A percentile compares a stretch with the other conserved stretches of the same genome.
phyloP scores from a whole-genome alignment of 75 land plant genomes.

The Sequoia sempervirens region DNA sequence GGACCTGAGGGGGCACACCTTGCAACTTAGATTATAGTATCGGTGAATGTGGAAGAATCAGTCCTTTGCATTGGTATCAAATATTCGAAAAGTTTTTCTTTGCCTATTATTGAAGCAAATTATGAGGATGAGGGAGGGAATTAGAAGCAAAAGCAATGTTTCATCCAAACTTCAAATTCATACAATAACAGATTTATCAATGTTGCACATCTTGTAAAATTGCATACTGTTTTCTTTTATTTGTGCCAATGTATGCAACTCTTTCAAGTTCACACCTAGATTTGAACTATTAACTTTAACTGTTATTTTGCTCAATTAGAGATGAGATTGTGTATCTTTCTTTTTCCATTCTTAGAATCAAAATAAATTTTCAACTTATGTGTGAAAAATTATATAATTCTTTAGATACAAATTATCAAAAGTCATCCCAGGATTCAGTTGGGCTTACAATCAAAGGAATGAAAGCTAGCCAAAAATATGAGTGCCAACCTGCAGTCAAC shows the following conservation, averaged over 20 bases:
- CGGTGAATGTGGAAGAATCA: not conserved
- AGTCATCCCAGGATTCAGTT: not conserved
- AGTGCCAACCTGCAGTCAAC: conserved; percentile 76
- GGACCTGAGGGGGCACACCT: no score
- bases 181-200: not conserved
- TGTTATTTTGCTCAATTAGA: not conserved
- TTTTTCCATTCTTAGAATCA: not conserved
- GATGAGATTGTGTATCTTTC: not conserved
- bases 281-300: not conserved
- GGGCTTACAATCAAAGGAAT: conserved; percentile 70
- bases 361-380: not conserved
- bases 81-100: not conserved
- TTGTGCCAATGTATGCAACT: not conserved
- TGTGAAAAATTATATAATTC: not conserved
- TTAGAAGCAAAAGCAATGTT: not conserved
- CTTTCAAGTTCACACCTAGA: not conserved
- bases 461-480: conserved; percentile 87
- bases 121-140: not conserved
- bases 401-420: not conserved
- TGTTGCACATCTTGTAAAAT: not conserved
- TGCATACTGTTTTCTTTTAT: not conserved
- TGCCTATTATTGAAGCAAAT: not conserved
- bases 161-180: not conserved
- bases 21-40: not conserved
- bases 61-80: not conserved